These are phyloP conservation scores for Annulohypoxylon moriforme DNA, from an alignment of 495 filamentous ascomycete species.

Conservation along the genomic window DNA sequence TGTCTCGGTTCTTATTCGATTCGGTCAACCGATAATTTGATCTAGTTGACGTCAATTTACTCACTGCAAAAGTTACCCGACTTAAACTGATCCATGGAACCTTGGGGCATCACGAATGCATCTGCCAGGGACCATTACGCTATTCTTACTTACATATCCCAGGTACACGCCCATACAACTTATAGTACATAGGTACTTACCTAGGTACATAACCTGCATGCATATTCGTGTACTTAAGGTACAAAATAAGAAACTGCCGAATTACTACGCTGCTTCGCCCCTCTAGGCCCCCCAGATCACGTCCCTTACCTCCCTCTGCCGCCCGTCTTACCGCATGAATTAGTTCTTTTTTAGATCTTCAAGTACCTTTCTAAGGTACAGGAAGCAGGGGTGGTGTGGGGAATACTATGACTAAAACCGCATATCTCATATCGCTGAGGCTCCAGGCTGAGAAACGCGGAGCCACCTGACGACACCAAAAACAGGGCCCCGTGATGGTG, in stretches of 20 bases:
- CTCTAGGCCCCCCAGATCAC: conserved; percentile 24
- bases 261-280: conserved; percentile 18
- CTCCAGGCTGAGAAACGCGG: conserved; percentile 29
- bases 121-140: conserved; percentile 12
- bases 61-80: not conserved
- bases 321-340: conserved; percentile 38
- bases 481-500: conserved; percentile 44
- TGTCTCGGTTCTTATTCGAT: conserved; percentile 35
- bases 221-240: not conserved
- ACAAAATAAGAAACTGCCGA: conserved; percentile 27
- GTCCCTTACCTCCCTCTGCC: conserved; percentile 12
- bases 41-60: conserved; percentile 35
- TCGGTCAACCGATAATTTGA: conserved; percentile 26
- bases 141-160: conserved; percentile 20
- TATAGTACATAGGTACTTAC: too few species aligned
- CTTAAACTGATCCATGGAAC: conserved; percentile 9
- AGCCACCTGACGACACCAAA: conserved; percentile 36
- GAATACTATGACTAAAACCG: conserved; percentile 29
- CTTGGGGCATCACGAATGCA: not conserved
- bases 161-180: too few species aligned
- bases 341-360: conserved; percentile 6
- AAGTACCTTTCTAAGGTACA: conserved; percentile 1
- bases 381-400: conserved; percentile 23
- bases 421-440: conserved; percentile 19
- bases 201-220: too few species aligned